Evolutionary conservation across 1,139 yeast genomes (phyloP).

Genomic region (Pichia sp.): DNA sequence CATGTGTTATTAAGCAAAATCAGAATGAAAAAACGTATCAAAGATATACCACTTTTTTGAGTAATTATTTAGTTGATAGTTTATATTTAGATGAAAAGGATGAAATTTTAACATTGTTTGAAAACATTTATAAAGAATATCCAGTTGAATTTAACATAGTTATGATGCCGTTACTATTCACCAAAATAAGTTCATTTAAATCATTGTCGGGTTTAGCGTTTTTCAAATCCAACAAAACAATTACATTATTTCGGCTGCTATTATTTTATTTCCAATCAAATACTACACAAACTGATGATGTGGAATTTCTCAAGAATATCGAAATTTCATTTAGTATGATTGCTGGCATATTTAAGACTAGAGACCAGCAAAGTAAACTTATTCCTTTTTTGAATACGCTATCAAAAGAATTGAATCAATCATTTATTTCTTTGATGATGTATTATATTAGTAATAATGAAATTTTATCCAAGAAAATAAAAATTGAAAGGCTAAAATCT

Average conservation of each 20-base stretch:
- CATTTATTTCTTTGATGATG: slow-evolving; percentile 13
- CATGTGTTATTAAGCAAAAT: not conserved
- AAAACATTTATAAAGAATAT: slow-evolving; percentile 6
- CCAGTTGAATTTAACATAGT: slow-evolving; percentile 12
- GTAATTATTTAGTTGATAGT: slow-evolving; percentile 10
- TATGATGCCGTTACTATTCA: slow-evolving; percentile 25
- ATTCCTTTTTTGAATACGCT: slow-evolving; percentile 3
- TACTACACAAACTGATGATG: not conserved
- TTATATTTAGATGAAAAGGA: slow-evolving; percentile 7
- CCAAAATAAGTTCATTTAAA: slow-evolving; percentile 26
- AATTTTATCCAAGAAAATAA: slow-evolving; percentile 2
- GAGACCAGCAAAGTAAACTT: slow-evolving; percentile 4
- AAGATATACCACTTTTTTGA: slow-evolving; percentile 6
- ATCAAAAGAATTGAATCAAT: slow-evolving; percentile 8
- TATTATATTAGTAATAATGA: slow-evolving; percentile 10
- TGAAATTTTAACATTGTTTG: slow-evolving; percentile 6
- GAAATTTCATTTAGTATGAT: slow-evolving; percentile 16
- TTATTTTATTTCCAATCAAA: slow-evolving; percentile 6
- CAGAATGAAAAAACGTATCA: not conserved
- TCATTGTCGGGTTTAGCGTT: slow-evolving; percentile 9
- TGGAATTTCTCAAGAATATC: slow-evolving; percentile 3
- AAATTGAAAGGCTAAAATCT: slow-evolving; percentile 9
- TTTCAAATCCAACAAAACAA: slow-evolving; percentile 1
- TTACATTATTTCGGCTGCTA: slow-evolving; percentile 2
- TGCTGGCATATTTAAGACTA: not conserved